A percentile compares a stretch with the other conserved stretches of the same genome.
Evolutionary conservation across 2,329 filamentous ascomycete genomes (phyloP).

Genomic region (Sarocladium oryzae): DNA sequence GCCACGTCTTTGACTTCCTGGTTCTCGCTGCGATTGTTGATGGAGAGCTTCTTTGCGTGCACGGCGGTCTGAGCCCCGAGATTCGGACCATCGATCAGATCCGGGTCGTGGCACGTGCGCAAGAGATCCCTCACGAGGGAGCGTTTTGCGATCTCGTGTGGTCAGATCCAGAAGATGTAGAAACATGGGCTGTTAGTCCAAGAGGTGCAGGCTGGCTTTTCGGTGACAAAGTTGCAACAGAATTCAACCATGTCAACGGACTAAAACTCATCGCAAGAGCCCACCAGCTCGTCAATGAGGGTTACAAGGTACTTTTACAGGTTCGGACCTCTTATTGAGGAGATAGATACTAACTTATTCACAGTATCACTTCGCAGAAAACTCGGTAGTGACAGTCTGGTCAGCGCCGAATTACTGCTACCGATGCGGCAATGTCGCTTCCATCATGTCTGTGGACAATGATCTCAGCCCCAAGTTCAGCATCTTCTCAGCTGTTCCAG

Average conservation of each 20-base stretch:
- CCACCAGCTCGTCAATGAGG: conserved; percentile 98
- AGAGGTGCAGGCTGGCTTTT: conserved; percentile 97
- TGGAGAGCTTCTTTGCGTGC: conserved; percentile 96
- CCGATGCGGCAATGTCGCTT: conserved; percentile 91
- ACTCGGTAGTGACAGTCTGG: conserved; percentile 97
- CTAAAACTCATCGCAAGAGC: conserved; percentile 93
- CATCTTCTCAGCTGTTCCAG: conserved; percentile 85
- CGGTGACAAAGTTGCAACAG: conserved; percentile 92
- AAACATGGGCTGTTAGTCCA: conserved; percentile 93
- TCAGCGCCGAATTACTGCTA: conserved; percentile 96
- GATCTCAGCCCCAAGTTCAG: conserved; percentile 87
- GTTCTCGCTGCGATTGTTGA: conserved; percentile 96
- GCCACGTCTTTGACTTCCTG: conserved; percentile 97
- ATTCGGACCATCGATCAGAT: conserved; percentile 99
- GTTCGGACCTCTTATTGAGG: background rate
- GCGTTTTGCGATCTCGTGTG: conserved; percentile 98
- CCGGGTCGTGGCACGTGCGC: conserved; percentile 93
- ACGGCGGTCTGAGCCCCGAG: conserved; percentile 81
- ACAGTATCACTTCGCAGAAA: conserved; percentile 87
- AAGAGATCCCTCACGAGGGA: conserved; percentile 96
- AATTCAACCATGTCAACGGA: conserved; percentile 95
- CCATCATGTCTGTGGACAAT: conserved; percentile 86
- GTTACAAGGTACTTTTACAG: conserved; percentile 67
- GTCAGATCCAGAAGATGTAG: conserved; percentile 95
- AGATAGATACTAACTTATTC: too few relatives aligned